Evolutionary conservation across 2,329 filamentous ascomycete species (phyloP).

Genomic region (Colletotrichum sp.): DNA sequence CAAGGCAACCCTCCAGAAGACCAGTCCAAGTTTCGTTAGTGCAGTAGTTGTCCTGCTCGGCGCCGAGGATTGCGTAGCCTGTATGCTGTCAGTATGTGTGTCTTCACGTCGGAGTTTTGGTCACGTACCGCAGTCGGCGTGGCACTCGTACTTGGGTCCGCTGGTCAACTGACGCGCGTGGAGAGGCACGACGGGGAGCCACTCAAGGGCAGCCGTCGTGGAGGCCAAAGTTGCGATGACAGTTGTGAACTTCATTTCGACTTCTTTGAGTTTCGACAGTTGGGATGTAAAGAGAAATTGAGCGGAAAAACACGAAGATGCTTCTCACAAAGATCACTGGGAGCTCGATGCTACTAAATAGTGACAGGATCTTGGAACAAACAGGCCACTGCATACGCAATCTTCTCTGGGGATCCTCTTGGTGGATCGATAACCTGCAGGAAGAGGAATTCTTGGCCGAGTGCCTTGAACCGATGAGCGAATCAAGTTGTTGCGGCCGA

Average conservation of each 20-base stretch:
- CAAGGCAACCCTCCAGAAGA: slow-evolving; percentile 45
- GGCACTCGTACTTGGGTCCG: slow-evolving; percentile 33
- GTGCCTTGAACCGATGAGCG: not conserved
- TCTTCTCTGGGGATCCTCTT: not conserved
- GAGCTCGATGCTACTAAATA: not conserved
- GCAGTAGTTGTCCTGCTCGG: slow-evolving; percentile 39
- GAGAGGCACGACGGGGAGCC: slow-evolving; percentile 6
- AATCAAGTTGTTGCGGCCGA: not conserved
- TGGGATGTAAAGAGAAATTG: not conserved
- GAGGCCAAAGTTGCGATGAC: not conserved
- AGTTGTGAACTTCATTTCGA: not conserved
- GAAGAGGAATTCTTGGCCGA: not conserved
- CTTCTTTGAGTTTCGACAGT: not conserved
- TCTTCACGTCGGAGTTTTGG: not conserved
- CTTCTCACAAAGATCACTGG: no score
- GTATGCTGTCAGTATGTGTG: not conserved
- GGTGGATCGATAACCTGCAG: not conserved
- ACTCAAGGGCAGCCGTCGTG: not conserved
- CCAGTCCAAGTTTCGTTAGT: slow-evolving; percentile 41
- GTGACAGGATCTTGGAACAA: not conserved
- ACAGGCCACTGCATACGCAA: not conserved
- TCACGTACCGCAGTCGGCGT: slow-evolving; percentile 49
- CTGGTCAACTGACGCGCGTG: slow-evolving; percentile 10
- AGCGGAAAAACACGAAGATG: no score
- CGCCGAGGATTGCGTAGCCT: slow-evolving; percentile 39